Evolutionary conservation across 108 stramenopile genomes (phyloP), one percentile per base, ranked within the genome.

Genomic region (Phaeodactylum tricornutum): DNA sequence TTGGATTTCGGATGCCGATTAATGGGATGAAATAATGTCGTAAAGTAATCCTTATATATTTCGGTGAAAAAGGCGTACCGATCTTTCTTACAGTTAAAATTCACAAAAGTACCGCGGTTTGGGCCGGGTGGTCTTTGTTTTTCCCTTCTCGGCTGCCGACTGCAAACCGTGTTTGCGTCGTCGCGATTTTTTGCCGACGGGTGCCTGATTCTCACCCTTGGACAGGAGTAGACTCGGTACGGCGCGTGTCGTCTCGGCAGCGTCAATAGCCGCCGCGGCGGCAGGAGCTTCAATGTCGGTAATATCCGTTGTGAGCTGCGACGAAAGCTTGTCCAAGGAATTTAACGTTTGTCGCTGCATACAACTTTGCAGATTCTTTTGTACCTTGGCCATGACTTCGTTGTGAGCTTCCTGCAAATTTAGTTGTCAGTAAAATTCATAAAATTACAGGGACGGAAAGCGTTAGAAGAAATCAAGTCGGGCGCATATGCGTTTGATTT

Each of bases 311-410:
- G n/a, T n/a, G n/a, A n/a, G n/a, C n/a, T n/a, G n/a, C n/a, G n/a
- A n/a, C n/a, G n/a, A n/a, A n/a, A n/a, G n/a, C n/a, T n/a, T n/a
- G n/a, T n/a, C n/a, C n/a, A n/a, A n/a, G n/a, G n/a, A n/a, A n/a
- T n/a, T n/a, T n/a, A n/a, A n/a, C n/a, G n/a, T n/a, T n/a, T n/a
- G n/a, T n/a, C n/a, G n/a, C n/a, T n/a, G n/a, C 21, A 20, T 41
- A 5, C 39, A 14, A 20, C 14, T 4, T 14, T n/a, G 39, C 21
- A 20, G 39, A 20, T 41, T 15, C 14, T 41, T 15, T 41, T 41
- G 79, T 1, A 76, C 43, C 31, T 67, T 72, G 21, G 60, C 56
- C 75, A 80, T 75, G 29, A 69, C 64, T 28, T 69, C 51, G 34
- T 83, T 67, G 36, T 76, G 57, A 39, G 59, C 77, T 26, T 66